Percentiles rank a stretch among this genome's conserved stretches.
Conservation (phyloP, 305 asterid species). For the Fraxinus greggii region DNA sequence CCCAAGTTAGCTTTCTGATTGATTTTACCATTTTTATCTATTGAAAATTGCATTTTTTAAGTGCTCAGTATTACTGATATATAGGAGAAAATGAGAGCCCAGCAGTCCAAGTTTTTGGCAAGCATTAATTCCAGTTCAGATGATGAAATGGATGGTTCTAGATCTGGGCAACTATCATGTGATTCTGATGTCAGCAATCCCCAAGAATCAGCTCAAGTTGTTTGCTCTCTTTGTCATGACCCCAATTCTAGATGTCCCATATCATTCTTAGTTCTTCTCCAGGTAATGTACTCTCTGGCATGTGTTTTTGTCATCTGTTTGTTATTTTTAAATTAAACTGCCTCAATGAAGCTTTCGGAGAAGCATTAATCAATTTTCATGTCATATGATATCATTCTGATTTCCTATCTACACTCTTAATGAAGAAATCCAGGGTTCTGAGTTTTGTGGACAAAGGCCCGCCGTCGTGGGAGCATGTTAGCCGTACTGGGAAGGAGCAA, state of each 20-base stretch:
- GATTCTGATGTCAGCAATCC: slow-evolving; percentile 41
- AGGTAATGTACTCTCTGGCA: slow-evolving; percentile 48
- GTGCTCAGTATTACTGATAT: slow-evolving; percentile 24
- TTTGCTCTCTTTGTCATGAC: slow-evolving; percentile 93
- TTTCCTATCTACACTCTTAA: slow-evolving; percentile 27
- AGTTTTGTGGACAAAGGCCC: slow-evolving; percentile 67
- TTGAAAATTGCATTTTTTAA: slow-evolving; percentile 14
- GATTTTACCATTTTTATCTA: slow-evolving; percentile 5
- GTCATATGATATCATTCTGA: slow-evolving; percentile 22
- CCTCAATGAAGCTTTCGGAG: slow-evolving; percentile 3
- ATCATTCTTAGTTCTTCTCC: slow-evolving; percentile 84
- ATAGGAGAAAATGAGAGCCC: slow-evolving; percentile 89
- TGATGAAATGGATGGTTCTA: slow-evolving; percentile 56
- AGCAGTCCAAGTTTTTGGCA: slow-evolving; percentile 83
- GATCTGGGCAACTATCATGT: slow-evolving; percentile 43
- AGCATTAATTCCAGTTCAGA: slow-evolving; percentile 57
- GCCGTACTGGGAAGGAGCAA: slow-evolving; percentile 54
- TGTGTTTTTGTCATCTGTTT: slow-evolving; percentile 16
- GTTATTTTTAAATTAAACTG: slow-evolving; percentile 8
- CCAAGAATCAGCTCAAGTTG: slow-evolving; percentile 56
- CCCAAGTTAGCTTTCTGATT: slow-evolving; percentile 6
- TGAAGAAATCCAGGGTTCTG: slow-evolving; percentile 88
- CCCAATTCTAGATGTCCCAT: slow-evolving; percentile 63
- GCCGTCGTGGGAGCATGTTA: slow-evolving; percentile 70
- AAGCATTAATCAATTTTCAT: neutral